Conservation (phyloP, 345 rosid species). For the Populus simonii region DNA sequence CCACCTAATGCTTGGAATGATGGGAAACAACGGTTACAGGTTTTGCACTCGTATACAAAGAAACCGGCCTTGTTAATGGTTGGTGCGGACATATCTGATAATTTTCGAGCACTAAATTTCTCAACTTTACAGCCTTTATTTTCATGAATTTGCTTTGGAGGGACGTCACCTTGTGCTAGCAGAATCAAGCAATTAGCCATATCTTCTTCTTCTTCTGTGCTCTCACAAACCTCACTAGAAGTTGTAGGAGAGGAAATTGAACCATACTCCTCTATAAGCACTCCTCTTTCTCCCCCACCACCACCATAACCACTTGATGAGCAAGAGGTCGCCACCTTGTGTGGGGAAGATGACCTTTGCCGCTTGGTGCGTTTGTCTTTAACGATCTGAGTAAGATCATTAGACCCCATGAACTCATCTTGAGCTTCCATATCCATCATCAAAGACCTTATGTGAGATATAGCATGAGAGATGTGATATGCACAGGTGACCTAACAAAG, state of each 20-base stretch:
- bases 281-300: background rate
- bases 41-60: conserved; percentile 82
- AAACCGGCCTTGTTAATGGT: conserved; percentile 40
- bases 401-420: conserved; percentile 18
- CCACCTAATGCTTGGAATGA: conserved; percentile 98
- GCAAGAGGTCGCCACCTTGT: conserved; percentile 30
- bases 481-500: conserved; percentile 20
- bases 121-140: background rate
- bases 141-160: conserved; percentile 1
- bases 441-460: background rate
- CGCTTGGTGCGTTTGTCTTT: conserved; percentile 89
- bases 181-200: conserved; percentile 86
- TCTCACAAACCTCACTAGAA: conserved; percentile 32
- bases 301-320: conserved; percentile 47
- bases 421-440: conserved; percentile 17
- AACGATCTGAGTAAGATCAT: conserved; percentile 26
- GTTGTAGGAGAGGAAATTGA: conserved; percentile 45
- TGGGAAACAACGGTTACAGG: conserved; percentile 77
- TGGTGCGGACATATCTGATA: conserved; percentile 22
- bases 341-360: conserved; percentile 54
- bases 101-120: conserved; percentile 30
- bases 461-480: background rate
- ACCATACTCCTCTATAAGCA: conserved; percentile 25
- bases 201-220: conserved; percentile 81
- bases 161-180: conserved; percentile 60